Base-by-base conservation (phyloP, 163 green algal species). In the Scenedesmus sp. region DNA sequence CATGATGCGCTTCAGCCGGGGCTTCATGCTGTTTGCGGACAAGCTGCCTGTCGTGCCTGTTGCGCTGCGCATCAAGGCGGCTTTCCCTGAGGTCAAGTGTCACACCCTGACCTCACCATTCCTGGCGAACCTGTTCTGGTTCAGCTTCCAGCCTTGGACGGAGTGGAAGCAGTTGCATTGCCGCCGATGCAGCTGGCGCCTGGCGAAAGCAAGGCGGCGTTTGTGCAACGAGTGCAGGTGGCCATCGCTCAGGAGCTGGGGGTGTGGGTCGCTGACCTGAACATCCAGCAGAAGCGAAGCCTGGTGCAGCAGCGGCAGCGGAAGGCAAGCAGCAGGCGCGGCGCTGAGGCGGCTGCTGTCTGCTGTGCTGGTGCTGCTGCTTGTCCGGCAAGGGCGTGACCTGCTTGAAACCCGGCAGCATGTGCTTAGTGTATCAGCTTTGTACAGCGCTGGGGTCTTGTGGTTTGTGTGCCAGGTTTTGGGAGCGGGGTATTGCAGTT, bases 71-170 rank as follows among this genome's bases (percentile, higher is more conserved):
- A 86, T 92, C 0, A 61, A 51, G 0, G 72, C 79, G 37, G 87
- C 87, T 1, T 93, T 94, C 16, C 89, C 81, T 13, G 42, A 89
- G 10, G 33, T 92, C 24, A 72, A 51, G 6, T 80, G 91, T 0
- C 95, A 97, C 94, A 96, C 95, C 4, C 89, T 96, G 26, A 94
- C 83, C 15, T 96, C 93, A 51, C 89, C 49, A 79, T 97, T 97
- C 70, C 46, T 94, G 7, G 83, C 91, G 33, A 97, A 97, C 91
- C 89, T 97, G 40, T 95, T 94, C 59, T 95, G 92, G 92, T 95
- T 93, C 65, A 83, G 72, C 76, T 94, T 91, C 40, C 86, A 90
- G 78, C 95, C 94, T 1, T 93, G 87, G 59, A 90, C 94, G 12
- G 33, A 85, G 53, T 97, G 22, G 89, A 95, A 33, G 93, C 90